A percentile compares a stretch with the other conserved stretches of the same genome.
These are phyloP conservation scores for Cinnamomum chago DNA, from an alignment of 164 flowering plant species.

Conservation along the genomic window DNA sequence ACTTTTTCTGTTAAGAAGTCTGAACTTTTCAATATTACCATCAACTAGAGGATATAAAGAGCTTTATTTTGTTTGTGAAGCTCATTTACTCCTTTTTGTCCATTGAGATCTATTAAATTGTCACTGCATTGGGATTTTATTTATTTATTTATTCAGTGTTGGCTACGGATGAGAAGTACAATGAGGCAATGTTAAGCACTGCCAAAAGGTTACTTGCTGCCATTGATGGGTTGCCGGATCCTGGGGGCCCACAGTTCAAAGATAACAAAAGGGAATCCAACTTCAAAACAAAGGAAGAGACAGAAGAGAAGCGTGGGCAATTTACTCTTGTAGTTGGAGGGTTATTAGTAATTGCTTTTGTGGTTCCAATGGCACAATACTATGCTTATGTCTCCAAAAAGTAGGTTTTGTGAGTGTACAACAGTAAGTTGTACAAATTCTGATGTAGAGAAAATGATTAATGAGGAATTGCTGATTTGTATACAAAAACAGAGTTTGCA, in stretches of 20 bases:
- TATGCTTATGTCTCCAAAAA: conserved; percentile 84
- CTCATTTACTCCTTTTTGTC: background rate
- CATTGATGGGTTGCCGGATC: conserved; percentile 93
- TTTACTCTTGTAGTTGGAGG: conserved; percentile 97
- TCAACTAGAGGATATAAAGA: background rate
- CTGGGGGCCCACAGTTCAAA: conserved; percentile 74
- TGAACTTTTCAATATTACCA: background rate
- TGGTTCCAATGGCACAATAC: conserved; percentile 99
- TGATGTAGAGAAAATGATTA: conserved; percentile 13
- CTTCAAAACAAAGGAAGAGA: conserved; percentile 88
- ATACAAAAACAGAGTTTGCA: conserved; percentile 4
- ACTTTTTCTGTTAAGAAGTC: no score
- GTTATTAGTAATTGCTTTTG: conserved; percentile 87
- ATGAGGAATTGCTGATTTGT: conserved; percentile 3
- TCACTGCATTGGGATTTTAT: conserved; percentile 3
- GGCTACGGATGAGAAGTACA: conserved; percentile 96
- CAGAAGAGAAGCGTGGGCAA: conserved; percentile 94
- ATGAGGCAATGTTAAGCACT: conserved; percentile 75
- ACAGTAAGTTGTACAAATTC: conserved; percentile 6
- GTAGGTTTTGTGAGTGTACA: conserved; percentile 17
- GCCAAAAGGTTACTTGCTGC: conserved; percentile 91
- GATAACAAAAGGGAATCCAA: conserved; percentile 94
- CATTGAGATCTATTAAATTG: conserved; percentile 4
- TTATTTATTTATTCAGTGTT: conserved; percentile 49
- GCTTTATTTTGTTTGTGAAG: background rate